Percentiles rank a stretch among this genome's conserved stretches.
Evolutionary conservation across 768 basidiomycete species (phyloP).

Genomic region (Cyathus striatus): DNA sequence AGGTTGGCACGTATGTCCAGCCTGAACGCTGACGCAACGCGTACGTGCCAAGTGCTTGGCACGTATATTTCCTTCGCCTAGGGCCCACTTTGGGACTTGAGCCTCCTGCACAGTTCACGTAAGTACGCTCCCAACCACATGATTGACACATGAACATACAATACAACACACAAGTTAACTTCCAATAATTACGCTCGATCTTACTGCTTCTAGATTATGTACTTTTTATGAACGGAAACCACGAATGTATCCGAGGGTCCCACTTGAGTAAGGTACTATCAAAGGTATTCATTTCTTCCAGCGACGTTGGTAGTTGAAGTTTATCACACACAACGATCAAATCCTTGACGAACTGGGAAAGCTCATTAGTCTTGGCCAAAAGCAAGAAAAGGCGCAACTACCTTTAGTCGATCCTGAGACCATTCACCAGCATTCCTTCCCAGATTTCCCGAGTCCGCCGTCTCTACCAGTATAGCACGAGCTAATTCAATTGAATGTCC

Average conservation of each 20-base stretch:
- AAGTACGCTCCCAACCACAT: no score
- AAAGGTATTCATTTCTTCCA: slow-evolving; percentile 30
- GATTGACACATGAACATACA: no score
- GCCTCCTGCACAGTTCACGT: no score
- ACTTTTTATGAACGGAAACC: no score
- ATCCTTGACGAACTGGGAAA: slow-evolving; percentile 33
- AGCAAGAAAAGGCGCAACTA: neutral
- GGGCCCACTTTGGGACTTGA: no score
- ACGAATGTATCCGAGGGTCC: slow-evolving; percentile 42
- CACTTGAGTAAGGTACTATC: slow-evolving; percentile 37
- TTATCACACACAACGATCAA: slow-evolving; percentile 30
- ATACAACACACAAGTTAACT: no score
- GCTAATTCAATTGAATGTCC: neutral
- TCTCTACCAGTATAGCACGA: neutral
- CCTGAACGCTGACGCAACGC: no score
- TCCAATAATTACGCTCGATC: no score
- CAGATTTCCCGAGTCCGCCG: neutral
- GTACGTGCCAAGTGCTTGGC: no score
- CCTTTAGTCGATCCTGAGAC: slow-evolving; percentile 1
- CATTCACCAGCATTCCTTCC: neutral
- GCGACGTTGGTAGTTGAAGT: slow-evolving; percentile 32
- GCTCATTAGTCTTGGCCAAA: neutral
- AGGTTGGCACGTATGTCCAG: no score
- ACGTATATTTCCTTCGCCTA: no score
- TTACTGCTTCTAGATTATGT: no score